Base-by-base conservation (phyloP, 331 rosid genomes). In the Rosa hybrid region DNA sequence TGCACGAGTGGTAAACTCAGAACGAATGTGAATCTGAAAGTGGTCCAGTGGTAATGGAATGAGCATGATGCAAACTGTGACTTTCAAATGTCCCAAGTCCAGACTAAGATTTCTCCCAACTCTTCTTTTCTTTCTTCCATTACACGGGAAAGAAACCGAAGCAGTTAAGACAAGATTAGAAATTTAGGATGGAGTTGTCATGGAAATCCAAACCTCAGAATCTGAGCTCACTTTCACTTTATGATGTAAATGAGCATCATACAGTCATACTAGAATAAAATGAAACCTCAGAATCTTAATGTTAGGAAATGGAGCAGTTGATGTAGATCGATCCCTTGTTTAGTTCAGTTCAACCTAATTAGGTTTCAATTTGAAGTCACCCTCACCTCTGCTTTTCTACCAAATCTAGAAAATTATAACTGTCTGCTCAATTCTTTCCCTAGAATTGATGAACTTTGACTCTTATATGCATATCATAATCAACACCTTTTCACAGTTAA, bases 301-400 rank as follows among this genome's bases (percentile, higher is more conserved):
- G 34, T 30, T 30, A 30, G 34, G 34, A 30, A 30, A 30, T 30
- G 34, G 34, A 30, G 34, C 41, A 38, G 82, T 53, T 82, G 70
- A 77, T 51, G 74, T 21, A 20, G 38, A 34, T 34, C 38, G 56
- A 48, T 11, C 59, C 71, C 12, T 27, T 27, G 30, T 71, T 76
- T 70, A 49, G 72, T 60, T 76, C 23, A 71, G 13, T 74, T 49
- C 70, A 75, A 50, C 78, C 68, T 2, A 74, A 56, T 45, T 11
- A 5, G 50, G 74, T 51, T 44, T 67, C 39, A 68, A 41, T 20
- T 53, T 69, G 51, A 16, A 68, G 27, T 51, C 49, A 68, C 44
- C 34, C 62, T 23, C 23, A n/a, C 34, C 54, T 8, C 34, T 27
- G 1, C 23, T 34, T 34, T 34, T 34, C 38, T 34, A 34, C 38